Evolutionary conservation across 2,329 filamentous ascomycete genomes (phyloP), one percentile per base, ranked within the genome.

Genomic region (Microdochium nivale): DNA sequence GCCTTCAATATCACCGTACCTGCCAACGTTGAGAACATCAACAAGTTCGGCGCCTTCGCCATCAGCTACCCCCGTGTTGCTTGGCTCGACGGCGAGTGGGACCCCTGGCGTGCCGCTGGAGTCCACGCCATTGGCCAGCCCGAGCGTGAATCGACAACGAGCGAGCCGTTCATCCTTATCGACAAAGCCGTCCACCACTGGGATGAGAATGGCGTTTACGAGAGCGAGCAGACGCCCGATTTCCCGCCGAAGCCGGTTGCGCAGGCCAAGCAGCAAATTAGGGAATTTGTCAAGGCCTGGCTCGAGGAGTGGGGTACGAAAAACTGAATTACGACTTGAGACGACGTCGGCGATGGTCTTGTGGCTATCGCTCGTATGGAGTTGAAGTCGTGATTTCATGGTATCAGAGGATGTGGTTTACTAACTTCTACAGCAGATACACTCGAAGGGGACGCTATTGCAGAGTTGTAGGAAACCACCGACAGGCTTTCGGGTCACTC

Each of bases 51-150:
- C 43, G 87, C 83, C 13, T 87, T 83, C 66, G 70, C 79, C 63
- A 84, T 94, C 59, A 78, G 79, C 47, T 90, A 89, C 62, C 79
- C 84, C 1, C 84, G 89, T 1, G 78, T 95, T 0, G 90, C 90
- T 2, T 78, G 88, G 48, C 73, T 95, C 37, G 88, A 90, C 55
- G 89, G 89, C 25, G 79, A 88, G 55, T 80, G 81, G 52, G 90
- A 95, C 62, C 88, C 89, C 0, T 95, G 90, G 90, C 79, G 85
- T 19, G 80, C 82, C 0, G 87, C 86, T 0, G 87, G 84, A 0
- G 81, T 86, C 1, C 83, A 92, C 49, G 84, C 83, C 0, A 77
- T 81, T n/a, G 78, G 73, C 1, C 76, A 82, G 0, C 72, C 75
- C 0, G 68, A 73, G 27, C 73, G 87, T 21, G 67, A 71, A 14